Evolutionary conservation across 768 basidiomycete species (phyloP), one percentile per base, ranked within the genome.

Genomic region (Mycena sanguinolenta): DNA sequence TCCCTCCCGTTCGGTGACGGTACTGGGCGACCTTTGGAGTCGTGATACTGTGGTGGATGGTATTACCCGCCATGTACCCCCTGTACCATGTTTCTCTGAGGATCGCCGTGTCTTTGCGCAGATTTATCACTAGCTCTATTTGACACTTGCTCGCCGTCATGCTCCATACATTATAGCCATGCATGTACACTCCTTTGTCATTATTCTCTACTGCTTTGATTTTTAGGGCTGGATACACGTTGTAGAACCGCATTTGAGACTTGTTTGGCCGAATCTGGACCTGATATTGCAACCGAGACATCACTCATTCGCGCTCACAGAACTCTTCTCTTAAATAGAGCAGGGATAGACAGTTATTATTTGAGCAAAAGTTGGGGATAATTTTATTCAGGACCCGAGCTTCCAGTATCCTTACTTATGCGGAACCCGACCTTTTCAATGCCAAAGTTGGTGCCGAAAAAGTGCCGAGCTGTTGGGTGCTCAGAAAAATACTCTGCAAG

Each of bases 11-110:
- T 25, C 76, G 63, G 69, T 80, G 79, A 80, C 77, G 74, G 65
- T 76, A 72, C 69, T 77, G 79, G 79, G 79, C 78, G 76, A 69
- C 78, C 73, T 75, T 77, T 60, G 74, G 77, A 58, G 54, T 32
- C 54, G 21, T 66, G n/a, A 59, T 67, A 32, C 25, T 73, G 30
- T 65, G 61, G 44, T 73, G 68, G 61, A 30, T 73, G 23, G 68
- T 27, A 19, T 42, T 71, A 2, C 64, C 55, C 30, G 46, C 70
- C 32, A 38, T 70, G 34, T 61, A 58, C 16, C 68, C 64, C 57
- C 23, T 36, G 27, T 53, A 50, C 14, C 49, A 28, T 53, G 28
- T 58, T 49, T 70, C 68, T 60, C 53, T 70, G 63, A 64, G 69
- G 69, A 10, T 73, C 69, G 72, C 72, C 72, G 72, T 52, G 72